Conservation (phyloP, 139 green algal genomes). For the Tetraselmis striata region DNA sequence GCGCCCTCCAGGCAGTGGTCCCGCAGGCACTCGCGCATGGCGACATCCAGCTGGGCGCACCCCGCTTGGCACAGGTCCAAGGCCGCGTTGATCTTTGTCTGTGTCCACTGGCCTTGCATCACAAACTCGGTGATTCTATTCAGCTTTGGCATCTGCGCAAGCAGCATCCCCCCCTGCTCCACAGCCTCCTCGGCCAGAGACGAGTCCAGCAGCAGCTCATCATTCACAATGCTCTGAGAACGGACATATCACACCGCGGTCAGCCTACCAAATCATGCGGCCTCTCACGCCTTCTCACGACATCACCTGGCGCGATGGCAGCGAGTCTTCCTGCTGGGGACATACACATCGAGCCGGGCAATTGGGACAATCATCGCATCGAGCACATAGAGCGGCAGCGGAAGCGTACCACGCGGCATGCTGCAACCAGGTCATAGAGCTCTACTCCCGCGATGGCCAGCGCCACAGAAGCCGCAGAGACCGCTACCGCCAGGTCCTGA, state of each 20-base stretch:
- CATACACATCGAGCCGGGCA: no score
- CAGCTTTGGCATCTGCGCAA: background rate
- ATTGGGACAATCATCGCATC: no score
- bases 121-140: background rate
- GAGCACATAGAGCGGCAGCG: no score
- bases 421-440: background rate
- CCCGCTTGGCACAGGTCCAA: background rate
- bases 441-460: background rate
- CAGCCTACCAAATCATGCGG: no score
- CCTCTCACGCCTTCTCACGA: no score
- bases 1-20: background rate
- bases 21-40: background rate
- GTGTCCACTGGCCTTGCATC: background rate
- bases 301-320: no score
- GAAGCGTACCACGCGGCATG: background rate
- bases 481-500: background rate
- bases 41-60: background rate
- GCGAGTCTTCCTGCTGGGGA: no score
- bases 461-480: background rate
- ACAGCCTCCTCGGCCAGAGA: background rate
- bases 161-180: background rate
- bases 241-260: no score
- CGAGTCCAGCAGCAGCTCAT: background rate
- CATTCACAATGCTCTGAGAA: background rate
- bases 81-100: background rate